Evolutionary conservation across 495 filamentous ascomycete genomes (phyloP), one percentile per base, ranked within the genome.

Genomic region (Elaphomyces granulatus): DNA sequence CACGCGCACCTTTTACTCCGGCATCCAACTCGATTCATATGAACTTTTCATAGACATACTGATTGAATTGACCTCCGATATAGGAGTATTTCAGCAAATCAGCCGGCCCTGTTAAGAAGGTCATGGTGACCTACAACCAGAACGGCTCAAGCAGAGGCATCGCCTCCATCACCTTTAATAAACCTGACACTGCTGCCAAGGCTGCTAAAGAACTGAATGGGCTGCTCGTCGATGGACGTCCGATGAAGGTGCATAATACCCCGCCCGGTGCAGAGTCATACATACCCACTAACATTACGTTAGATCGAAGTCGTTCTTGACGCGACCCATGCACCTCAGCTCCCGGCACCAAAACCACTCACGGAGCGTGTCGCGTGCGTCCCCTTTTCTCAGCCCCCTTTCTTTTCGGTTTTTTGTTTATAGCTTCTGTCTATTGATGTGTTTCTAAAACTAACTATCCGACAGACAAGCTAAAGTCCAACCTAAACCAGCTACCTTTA

Each of bases 61-160:
- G 45, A 68, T 68, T 48, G 33, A 50, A 32, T 51, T 43, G 47
- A 20, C 50, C 48, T 47, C 44, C 50, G 53, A 49, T 66, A 66
- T 88, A 98, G 90, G 90, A 96, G 67, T 98, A 94, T 62, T 94
- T 98, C 64, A 58, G 67, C 52, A 81, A 83, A 57, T 79, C 82
- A 52, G 73, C 92, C 64, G 92, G 88, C 33, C 78, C 83, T 37
- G 80, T 95, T 60, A 94, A 86, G 71, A 75, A 71, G 60, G 82
- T 83, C 36, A 75, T 83, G 53, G 70, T 98, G 50, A 85, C 82
- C 21, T 96, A 96, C 60, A 88, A 87, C 51, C 83, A 87, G 32
- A 85, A 84, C 53, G 87, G 90, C 36, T 71, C 71, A 20, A 95
- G 87, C 71, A 83, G 86, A 58, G 90, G 90, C 39, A 78, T 87